phyloP scores from a whole-genome alignment of 106 monocot species.

The Apostasia ramifera region DNA sequence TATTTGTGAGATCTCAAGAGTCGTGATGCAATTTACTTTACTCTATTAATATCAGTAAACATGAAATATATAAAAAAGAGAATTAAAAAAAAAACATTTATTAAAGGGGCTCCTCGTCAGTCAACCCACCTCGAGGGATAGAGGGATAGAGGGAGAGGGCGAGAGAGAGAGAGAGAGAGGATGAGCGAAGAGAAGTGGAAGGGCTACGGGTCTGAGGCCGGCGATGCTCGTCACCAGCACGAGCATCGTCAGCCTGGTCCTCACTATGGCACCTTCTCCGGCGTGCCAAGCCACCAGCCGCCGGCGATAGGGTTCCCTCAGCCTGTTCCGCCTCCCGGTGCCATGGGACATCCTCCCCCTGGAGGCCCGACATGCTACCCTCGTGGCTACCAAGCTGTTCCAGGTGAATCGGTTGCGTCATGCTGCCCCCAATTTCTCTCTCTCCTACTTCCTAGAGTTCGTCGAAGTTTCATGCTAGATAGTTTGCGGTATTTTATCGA shows the following conservation, averaged over 20 bases:
- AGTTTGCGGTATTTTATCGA: not conserved
- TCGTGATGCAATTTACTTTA: too few relatives aligned
- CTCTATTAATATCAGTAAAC: too few relatives aligned
- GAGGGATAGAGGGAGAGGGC: not conserved
- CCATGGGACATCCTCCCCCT: slow-evolving; percentile 7
- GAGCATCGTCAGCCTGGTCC: slow-evolving; percentile 1
- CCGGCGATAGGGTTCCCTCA: slow-evolving; percentile 46
- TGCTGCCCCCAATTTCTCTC: too few relatives aligned
- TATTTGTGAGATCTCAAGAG: too few relatives aligned
- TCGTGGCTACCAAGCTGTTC: slow-evolving; percentile 38
- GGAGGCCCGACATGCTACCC: slow-evolving; percentile 16
- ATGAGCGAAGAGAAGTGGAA: slow-evolving; percentile 13
- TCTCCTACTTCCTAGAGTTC: not conserved
- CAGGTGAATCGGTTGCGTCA: slow-evolving; percentile 11
- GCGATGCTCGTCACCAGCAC: slow-evolving; percentile 2
- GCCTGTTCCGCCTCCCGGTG: slow-evolving; percentile 37
- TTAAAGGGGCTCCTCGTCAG: too few relatives aligned
- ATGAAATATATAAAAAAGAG: too few relatives aligned
- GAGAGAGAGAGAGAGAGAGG: not conserved
- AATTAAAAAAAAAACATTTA: too few relatives aligned
- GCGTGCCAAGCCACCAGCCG: slow-evolving; percentile 3
- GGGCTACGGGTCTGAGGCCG: not conserved
- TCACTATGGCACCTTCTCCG: slow-evolving; percentile 3
- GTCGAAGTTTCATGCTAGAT: not conserved
- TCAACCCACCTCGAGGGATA: not conserved